Evolutionary conservation across 148 eudicot genomes (phyloP).

Genomic region (Rhododendron molle): DNA sequence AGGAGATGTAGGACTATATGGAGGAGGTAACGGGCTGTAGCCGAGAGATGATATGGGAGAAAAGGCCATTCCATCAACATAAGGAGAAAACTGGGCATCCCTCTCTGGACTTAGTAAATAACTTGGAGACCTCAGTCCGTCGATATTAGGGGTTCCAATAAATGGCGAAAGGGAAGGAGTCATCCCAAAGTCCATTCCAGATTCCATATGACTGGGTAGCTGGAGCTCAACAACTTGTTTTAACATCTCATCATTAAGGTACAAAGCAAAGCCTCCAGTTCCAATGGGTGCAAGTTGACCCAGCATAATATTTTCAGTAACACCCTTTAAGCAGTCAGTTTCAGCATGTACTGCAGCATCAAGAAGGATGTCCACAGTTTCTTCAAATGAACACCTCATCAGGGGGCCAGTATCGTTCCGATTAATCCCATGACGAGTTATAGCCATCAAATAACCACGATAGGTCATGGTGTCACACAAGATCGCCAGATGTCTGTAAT

Average conservation of each 20-base stretch:
- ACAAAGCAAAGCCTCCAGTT: constrained; percentile 80
- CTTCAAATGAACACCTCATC: constrained; percentile 99
- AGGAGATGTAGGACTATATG: constrained; percentile 38
- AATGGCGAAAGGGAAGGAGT: constrained; percentile 82
- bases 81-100: constrained; percentile 56
- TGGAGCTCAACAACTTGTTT: constrained; percentile 87
- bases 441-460: constrained; percentile 97
- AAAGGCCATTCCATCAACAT: constrained; percentile 49
- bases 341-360: constrained; percentile 98
- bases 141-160: constrained; percentile 75
- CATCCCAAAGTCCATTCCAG: constrained; percentile 79
- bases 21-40: constrained; percentile 45
- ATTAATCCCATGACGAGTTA: constrained; percentile 95
- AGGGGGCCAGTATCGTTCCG: constrained; percentile 91
- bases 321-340: constrained; percentile 77
- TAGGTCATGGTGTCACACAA: constrained; percentile 98
- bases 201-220: constrained; percentile 82
- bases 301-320: constrained; percentile 92
- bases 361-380: constrained; percentile 96
- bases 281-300: constrained; percentile 98
- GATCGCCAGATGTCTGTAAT: constrained; percentile 89
- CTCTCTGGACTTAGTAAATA: constrained; percentile 71
- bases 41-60: constrained; percentile 51
- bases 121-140: constrained; percentile 82
- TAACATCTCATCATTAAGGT: constrained; percentile 81